These are phyloP conservation scores for Ceratobasidium sp. DNA, from an alignment of 1,284 basidiomycete genomes.

Conservation along the genomic window DNA sequence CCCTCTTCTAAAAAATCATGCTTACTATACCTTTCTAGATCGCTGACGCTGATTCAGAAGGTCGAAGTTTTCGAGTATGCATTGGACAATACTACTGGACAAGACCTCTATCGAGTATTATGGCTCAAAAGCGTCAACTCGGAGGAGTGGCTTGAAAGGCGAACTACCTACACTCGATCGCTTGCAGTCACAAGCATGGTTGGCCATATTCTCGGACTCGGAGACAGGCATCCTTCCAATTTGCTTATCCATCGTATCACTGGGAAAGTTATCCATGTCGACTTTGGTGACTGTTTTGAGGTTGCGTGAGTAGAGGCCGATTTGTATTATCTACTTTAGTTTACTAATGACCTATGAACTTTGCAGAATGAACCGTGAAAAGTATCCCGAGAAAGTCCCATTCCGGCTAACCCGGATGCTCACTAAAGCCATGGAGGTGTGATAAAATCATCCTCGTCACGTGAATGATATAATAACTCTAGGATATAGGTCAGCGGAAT, in stretches of 20 bases:
- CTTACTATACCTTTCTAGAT: constrained; percentile 47
- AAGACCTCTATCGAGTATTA: constrained; percentile 95
- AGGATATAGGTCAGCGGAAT: constrained; percentile 86
- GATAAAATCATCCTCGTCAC: constrained; percentile 44
- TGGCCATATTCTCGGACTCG: constrained; percentile 95
- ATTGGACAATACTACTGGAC: constrained; percentile 97
- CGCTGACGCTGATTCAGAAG: constrained; percentile 92
- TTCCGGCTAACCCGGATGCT: constrained; percentile 99
- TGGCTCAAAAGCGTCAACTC: constrained; percentile 97
- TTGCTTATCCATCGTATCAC: constrained; percentile 89
- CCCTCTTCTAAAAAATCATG: not conserved
- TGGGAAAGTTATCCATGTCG: constrained; percentile 96
- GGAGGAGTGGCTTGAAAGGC: constrained; percentile 96
- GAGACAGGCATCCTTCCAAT: constrained; percentile 98
- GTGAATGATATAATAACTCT: not conserved
- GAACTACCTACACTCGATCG: constrained; percentile 94
- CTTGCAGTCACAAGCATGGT: constrained; percentile 97
- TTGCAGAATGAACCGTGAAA: constrained; percentile 82
- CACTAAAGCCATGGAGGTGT: constrained; percentile 98
- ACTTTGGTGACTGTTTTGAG: constrained; percentile 96
- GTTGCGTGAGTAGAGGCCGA: constrained; percentile 58
- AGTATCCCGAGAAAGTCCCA: constrained; percentile 98
- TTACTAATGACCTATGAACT: not conserved
- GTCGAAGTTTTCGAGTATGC: constrained; percentile 99
- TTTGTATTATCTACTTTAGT: not conserved